Base-by-base conservation (phyloP, 176 grass and related monocot species). In the Oryza coarctata region DNA sequence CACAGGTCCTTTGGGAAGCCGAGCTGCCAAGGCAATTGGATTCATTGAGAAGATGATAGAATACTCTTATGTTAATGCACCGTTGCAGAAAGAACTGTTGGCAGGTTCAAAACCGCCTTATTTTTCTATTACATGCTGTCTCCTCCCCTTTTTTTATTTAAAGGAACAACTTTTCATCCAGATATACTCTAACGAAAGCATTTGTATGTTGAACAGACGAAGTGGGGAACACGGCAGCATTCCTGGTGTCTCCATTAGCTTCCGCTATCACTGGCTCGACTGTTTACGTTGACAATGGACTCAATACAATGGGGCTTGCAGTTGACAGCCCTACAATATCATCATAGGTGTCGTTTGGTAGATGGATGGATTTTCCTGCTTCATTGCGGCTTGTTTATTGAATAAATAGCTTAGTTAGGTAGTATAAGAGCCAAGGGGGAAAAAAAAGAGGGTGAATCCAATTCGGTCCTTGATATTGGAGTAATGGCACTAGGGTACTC, bases 21-120 rank as follows among this genome's bases (percentile, higher is more conserved):
- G 92, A 80, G 95, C 95, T 33, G 95, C 95, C 34, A 95, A 98
- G 75, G 95, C 95, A 45, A 98, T 98, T 62, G 95, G 95, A 74
- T 98, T 98, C 82, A 98, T 93, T 12, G 92, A 98, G 71, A 98
- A 94, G 88, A 98, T 98, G 95, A 98, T 98, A 45, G 90, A 94
- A 65, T 98, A 98, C 76, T 98, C 95, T 20, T 98, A 93, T 47
- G 68, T 84, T 13, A 98, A 98, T 82, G 92, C 92, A 44, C 95
- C 95, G 25, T 75, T 98, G 80, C 90, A 93, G 82, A 98, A 98
- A 84, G 95, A 98, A 72, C 72, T 94, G 36, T 67, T 89, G n/a
- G 92, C 95, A 87, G 92, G 95, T 98, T 26, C 74, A 60, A 28
- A 68, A 39, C 28, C 38, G 1, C 40, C 5, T 28, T 55, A 20